These are phyloP conservation scores for Isabelozyma gotoi DNA, from an alignment of 805 yeast genomes.

Conservation along the genomic window DNA sequence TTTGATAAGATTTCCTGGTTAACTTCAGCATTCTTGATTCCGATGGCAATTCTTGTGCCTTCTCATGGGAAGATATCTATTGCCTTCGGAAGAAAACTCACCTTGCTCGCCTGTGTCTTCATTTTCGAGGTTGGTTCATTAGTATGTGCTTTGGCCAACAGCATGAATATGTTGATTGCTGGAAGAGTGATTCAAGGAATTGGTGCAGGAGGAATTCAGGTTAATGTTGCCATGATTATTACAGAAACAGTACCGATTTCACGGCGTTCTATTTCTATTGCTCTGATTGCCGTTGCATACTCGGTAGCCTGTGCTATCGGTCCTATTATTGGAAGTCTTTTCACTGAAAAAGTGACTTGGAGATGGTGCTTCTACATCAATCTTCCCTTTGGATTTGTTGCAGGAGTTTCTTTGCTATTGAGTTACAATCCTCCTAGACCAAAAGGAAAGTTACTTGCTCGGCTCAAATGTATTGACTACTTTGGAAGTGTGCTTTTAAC, in stretches of 20 bases:
- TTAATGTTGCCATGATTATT: slow-evolving; percentile 15
- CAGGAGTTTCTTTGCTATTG: slow-evolving; percentile 29
- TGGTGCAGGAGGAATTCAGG: slow-evolving; percentile 22
- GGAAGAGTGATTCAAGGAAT: slow-evolving; percentile 24
- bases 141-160: slow-evolving; percentile 16
- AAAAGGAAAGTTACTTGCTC: slow-evolving; percentile 27
- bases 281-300: slow-evolving; percentile 33
- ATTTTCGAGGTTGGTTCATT: slow-evolving; percentile 22
- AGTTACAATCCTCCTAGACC: slow-evolving; percentile 43
- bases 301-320: slow-evolving; percentile 51
- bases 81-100: slow-evolving; percentile 19
- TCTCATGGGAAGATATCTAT: slow-evolving; percentile 20
- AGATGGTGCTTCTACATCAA: slow-evolving; percentile 70
- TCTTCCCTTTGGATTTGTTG: slow-evolving; percentile 55
- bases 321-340: slow-evolving; percentile 61
- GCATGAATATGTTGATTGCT: slow-evolving; percentile 22
- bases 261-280: slow-evolving; percentile 29
- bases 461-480: slow-evolving; percentile 41
- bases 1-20: slow-evolving; percentile 22
- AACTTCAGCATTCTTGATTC: slow-evolving; percentile 19
- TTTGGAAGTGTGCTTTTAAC: slow-evolving; percentile 40
- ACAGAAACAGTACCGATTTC: slow-evolving; percentile 21
- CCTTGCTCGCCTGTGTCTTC: slow-evolving; percentile 13
- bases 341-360: slow-evolving; percentile 56
- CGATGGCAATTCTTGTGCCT: slow-evolving; percentile 20